phyloP scores from a whole-genome alignment of 306 rosid species.

The Macrotyloma uniflorum region DNA sequence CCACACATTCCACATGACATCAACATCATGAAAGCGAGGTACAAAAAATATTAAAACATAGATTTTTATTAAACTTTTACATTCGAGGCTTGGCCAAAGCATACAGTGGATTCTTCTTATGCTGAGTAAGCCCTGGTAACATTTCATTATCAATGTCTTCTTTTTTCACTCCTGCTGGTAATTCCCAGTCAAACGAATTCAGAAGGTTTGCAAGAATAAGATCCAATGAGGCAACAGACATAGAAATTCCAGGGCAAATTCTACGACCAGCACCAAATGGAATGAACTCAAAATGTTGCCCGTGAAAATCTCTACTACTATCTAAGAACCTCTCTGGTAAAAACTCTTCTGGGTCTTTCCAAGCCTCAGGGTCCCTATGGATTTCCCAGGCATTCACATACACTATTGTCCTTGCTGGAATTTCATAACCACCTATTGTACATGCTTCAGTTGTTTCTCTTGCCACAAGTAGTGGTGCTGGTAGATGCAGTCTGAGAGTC shows the following conservation, averaged over 20 bases:
- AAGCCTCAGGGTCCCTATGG: neutral
- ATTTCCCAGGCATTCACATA: too few species aligned
- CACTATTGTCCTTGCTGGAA: too few species aligned
- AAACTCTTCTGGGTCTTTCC: neutral
- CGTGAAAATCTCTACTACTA: too few species aligned
- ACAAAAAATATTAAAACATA: too few species aligned
- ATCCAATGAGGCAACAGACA: neutral
- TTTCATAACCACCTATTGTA: neutral
- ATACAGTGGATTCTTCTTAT: neutral
- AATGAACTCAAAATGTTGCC: too few species aligned
- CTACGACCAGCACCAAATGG: too few species aligned
- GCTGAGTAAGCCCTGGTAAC: neutral
- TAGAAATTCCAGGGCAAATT: neutral
- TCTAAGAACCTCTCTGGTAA: neutral
- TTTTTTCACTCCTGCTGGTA: neutral
- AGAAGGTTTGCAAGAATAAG: constrained; percentile 19
- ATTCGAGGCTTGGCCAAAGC: neutral
- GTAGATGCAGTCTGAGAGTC: constrained; percentile 9
- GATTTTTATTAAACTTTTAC: too few species aligned
- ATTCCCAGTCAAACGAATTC: constrained; percentile 3
- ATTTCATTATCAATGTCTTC: neutral
- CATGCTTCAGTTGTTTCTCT: neutral
- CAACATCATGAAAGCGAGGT: too few species aligned
- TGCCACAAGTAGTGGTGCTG: neutral
- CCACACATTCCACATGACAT: too few species aligned